Conservation (phyloP, 2,329 filamentous ascomycete species). For the Aspergillus floridensis region DNA sequence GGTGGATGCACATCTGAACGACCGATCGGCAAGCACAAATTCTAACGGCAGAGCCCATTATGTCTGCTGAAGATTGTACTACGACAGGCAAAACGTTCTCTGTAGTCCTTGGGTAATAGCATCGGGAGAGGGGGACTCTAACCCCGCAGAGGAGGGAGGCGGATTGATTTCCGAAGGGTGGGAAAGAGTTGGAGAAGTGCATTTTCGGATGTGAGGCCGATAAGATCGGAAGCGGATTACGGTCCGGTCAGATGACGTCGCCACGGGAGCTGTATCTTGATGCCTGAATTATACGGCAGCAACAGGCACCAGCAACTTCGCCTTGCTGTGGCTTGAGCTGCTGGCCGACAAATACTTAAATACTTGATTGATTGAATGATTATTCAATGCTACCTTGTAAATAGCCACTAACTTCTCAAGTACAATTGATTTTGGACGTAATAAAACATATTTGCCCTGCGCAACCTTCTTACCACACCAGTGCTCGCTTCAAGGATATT, state of each 20-base stretch:
- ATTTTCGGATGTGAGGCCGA: slow-evolving; percentile 18
- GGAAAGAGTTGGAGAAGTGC: neutral
- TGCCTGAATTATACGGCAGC: neutral
- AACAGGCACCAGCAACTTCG: neutral
- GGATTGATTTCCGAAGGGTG: neutral
- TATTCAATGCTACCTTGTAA: too few relatives aligned
- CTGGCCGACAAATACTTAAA: too few relatives aligned
- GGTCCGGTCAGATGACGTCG: neutral
- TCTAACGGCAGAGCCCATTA: neutral
- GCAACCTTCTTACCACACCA: too few relatives aligned
- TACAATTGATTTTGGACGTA: too few relatives aligned
- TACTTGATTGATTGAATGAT: too few relatives aligned
- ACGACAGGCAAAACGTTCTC: neutral
- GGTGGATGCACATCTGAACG: slow-evolving; percentile 9
- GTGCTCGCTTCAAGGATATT: too few relatives aligned
- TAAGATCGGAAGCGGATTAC: slow-evolving; percentile 19
- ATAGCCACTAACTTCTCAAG: too few relatives aligned
- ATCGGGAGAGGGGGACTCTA: neutral
- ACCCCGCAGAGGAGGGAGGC: slow-evolving; percentile 7
- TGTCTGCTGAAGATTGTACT: slow-evolving; percentile 31
- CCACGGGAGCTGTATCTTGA: neutral
- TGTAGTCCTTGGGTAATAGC: neutral
- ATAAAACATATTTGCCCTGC: too few relatives aligned
- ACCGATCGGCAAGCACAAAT: slow-evolving; percentile 10
- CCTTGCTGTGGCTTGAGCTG: too few relatives aligned